A percentile compares a stretch with the other conserved stretches of the same genome.
These are phyloP conservation scores for Populus hybrid DNA, from an alignment of 441 rosid genomes.

Conservation along the genomic window DNA sequence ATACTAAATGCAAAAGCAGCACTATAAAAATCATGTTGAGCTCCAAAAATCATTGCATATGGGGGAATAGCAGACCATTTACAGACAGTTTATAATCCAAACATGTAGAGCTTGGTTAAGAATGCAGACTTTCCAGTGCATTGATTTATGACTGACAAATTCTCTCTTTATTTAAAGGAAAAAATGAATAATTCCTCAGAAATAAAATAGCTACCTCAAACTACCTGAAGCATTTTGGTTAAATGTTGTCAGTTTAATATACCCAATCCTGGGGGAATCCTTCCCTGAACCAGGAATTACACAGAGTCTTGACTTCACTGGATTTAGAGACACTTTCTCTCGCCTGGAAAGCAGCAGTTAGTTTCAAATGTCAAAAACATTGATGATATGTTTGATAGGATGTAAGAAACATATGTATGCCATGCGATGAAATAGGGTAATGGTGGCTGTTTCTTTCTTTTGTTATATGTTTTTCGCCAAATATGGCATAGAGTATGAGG, in stretches of 20 bases:
- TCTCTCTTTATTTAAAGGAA: neutral
- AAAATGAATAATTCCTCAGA: conserved; percentile 1
- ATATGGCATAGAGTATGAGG: neutral
- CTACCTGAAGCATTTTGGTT: conserved; percentile 90
- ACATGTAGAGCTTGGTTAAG: neutral
- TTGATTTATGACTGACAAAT: neutral
- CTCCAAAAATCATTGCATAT: neutral
- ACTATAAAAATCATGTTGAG: neutral
- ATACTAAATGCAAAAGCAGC: neutral
- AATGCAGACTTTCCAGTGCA: neutral
- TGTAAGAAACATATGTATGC: neutral
- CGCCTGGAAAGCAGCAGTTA: conserved; percentile 50
- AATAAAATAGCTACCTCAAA: conserved; percentile 12
- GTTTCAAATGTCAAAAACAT: conserved; percentile 2
- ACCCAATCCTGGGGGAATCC: conserved; percentile 72
- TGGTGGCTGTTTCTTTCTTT: neutral
- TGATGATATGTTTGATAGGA: neutral
- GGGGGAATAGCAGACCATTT: neutral
- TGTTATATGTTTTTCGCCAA: neutral
- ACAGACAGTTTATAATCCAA: neutral
- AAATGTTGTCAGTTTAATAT: conserved; percentile 81
- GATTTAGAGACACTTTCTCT: conserved; percentile 77
- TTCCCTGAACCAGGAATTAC: conserved; percentile 66
- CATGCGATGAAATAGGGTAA: neutral
- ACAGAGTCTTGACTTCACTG: conserved; percentile 86